Conservation (phyloP, 805 yeast species). For the Komagataella mondaviorum region DNA sequence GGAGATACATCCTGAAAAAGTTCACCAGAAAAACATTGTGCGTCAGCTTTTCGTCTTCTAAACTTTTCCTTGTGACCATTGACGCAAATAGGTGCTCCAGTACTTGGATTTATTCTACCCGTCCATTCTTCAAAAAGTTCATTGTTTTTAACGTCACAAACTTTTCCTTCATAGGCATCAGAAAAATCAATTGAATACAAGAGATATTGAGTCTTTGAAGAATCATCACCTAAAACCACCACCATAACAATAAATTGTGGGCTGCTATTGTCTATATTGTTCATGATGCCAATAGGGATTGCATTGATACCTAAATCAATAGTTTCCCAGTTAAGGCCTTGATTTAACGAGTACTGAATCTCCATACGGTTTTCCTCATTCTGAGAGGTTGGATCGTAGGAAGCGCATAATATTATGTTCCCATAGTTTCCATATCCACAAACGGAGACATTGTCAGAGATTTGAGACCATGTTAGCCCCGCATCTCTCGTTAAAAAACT, state of each 20-base stretch:
- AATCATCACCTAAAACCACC: conserved; percentile 7
- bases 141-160: conserved; percentile 30
- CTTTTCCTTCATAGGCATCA: conserved; percentile 30
- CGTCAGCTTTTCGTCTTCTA: conserved; percentile 46
- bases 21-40: conserved; percentile 47
- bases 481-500: conserved; percentile 67
- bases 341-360: neutral
- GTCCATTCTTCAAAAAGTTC: conserved; percentile 41
- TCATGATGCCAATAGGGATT: neutral
- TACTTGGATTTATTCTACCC: conserved; percentile 27
- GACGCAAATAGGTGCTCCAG: conserved; percentile 28
- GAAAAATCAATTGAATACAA: conserved; percentile 40
- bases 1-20: conserved; percentile 32
- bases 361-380: neutral
- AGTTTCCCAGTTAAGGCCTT: neutral
- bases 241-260: conserved; percentile 42
- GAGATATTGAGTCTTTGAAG: conserved; percentile 6
- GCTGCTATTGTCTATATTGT: conserved; percentile 46
- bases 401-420: conserved; percentile 49
- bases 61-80: conserved; percentile 57
- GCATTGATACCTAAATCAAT: neutral
- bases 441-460: conserved; percentile 35
- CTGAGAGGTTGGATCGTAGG: conserved; percentile 33
- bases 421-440: conserved; percentile 71
- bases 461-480: conserved; percentile 57